Base-by-base conservation (phyloP, 1,139 yeast genomes). In the Kodamaea arcana region DNA sequence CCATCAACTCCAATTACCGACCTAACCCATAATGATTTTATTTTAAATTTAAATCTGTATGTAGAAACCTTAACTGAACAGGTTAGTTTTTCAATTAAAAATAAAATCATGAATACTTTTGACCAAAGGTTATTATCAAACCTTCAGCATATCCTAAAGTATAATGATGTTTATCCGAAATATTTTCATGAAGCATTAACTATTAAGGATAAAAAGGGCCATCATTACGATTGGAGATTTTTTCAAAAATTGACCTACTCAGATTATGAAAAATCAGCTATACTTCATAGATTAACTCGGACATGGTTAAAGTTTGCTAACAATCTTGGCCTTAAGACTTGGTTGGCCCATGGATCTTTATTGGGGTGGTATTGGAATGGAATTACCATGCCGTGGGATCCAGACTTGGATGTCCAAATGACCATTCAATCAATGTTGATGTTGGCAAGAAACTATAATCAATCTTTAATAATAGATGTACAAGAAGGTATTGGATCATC, bases 301-400 rank as follows among this genome's bases (percentile, higher is more conserved):
- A 74, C 80, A 0, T 79, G 83, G 83, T 52, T 77, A 8, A 51
- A 65, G 17, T 77, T 77, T 48, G 54, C 77, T n/a, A 51, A 53
- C 15, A 50, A 58, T n/a, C 35, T 59, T 3, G 69, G 69, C 0
- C 39, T 76, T 3, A 55, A 60, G 27, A 64, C 80, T 2, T 78
- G 82, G 79, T 52, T 78, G n/a, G 77, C 77, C 2, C 82, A 78
- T 55, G 84, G 84, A 0, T 60, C 80, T 0, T 55, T 78, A 36
- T 49, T 78, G 22, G 80, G 82, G 1, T 79, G 82, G 75, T 65
- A 69, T 45, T 74, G 80, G 72, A 78, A 78, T 48, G 83, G 83
- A 0, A 50, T 74, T 47, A 68, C 62, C 12, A 54, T 78, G 48
- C 83, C 83, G 1, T 79, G 83, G 82, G 84, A 79, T 51, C 66